These are phyloP conservation scores for Tetracentron sinense DNA, from an alignment of 164 flowering plant species.

Conservation along the genomic window DNA sequence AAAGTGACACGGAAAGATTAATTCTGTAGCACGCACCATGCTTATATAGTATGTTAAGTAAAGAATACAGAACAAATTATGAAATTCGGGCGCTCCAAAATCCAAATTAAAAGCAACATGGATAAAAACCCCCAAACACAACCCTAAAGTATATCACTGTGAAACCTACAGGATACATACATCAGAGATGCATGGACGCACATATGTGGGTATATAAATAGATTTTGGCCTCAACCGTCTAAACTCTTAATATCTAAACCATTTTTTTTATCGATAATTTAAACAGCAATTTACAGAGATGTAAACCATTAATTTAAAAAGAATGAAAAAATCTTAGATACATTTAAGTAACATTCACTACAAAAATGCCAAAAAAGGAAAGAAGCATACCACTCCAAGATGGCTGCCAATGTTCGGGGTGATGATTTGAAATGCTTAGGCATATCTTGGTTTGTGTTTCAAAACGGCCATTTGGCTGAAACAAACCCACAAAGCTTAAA, in stretches of 20 bases:
- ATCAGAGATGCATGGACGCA: too few relatives aligned
- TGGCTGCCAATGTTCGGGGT: slow-evolving; percentile 99
- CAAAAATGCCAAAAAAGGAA: not conserved
- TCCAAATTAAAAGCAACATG: not conserved
- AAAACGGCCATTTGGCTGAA: slow-evolving; percentile 95
- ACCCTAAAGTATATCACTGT: too few relatives aligned
- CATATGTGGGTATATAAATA: too few relatives aligned
- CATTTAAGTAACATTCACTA: not conserved
- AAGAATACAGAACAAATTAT: slow-evolving; percentile 2
- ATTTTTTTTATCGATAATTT: not conserved
- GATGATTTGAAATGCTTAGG: slow-evolving; percentile 92
- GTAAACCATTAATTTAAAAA: too few relatives aligned
- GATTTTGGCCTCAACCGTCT: not conserved
- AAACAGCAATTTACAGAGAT: too few relatives aligned
- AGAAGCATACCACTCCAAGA: slow-evolving; percentile 89
- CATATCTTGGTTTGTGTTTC: slow-evolving; percentile 98
- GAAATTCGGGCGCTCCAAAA: slow-evolving; percentile 10
- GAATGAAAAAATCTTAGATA: too few relatives aligned
- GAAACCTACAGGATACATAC: too few relatives aligned
- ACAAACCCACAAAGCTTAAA: slow-evolving; percentile 8
- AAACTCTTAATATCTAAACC: not conserved
- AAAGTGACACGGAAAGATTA: not conserved
- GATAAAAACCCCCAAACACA: too few relatives aligned
- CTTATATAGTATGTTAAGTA: slow-evolving; percentile 15
- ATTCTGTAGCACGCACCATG: slow-evolving; percentile 20